Conservation (phyloP, 306 rosid species). For the Calophaca sinica region DNA sequence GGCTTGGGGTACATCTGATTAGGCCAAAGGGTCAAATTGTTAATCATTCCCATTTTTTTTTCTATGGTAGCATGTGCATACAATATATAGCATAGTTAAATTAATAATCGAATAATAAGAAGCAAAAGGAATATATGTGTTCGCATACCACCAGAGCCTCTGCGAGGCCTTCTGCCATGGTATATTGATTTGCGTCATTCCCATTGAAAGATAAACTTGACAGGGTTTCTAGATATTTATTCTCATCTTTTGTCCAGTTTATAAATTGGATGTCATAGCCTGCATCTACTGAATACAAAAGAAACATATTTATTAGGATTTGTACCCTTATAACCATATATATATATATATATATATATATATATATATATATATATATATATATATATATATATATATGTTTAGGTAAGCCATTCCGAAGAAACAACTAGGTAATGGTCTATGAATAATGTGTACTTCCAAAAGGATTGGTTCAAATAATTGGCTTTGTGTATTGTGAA, state of each 20-base stretch:
- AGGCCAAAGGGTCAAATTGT: neutral
- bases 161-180: constrained; percentile 36
- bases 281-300: neutral
- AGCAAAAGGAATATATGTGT: neutral
- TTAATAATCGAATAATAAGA: neutral
- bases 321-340: neutral
- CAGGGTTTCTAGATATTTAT: neutral
- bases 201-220: constrained; percentile 36
- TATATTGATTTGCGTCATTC: neutral
- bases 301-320: neutral
- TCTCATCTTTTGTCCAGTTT: constrained; percentile 29
- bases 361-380: too few species aligned
- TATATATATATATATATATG: too few species aligned
- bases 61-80: too few species aligned
- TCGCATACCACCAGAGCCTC: constrained; percentile 42
- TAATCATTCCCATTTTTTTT: neutral
- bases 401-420: neutral
- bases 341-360: too few species aligned
- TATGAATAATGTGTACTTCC: neutral
- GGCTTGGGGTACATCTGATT: constrained; percentile 44
- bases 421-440: neutral
- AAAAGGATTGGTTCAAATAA: neutral
- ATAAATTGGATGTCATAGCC: constrained; percentile 25
- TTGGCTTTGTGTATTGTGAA: neutral
- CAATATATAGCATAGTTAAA: neutral